phyloP scores from a whole-genome alignment of 192 early-diverging fungal genomes.

The Coemansia sp. region DNA sequence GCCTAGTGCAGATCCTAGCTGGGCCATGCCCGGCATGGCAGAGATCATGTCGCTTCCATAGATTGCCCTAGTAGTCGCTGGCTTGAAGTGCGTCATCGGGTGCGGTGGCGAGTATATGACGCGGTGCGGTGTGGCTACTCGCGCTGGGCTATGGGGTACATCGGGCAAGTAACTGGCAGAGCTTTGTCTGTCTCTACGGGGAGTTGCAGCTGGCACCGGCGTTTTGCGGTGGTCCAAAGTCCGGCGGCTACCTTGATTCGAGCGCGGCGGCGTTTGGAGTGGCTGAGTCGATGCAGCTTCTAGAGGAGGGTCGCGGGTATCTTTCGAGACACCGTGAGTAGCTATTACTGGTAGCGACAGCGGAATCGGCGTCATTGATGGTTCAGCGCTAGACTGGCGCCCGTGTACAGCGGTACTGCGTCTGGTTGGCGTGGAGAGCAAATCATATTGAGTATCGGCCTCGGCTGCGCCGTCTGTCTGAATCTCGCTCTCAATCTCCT shows the following conservation, averaged over 20 bases:
- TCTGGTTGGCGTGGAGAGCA: slow-evolving; percentile 3
- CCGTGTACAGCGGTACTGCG: neutral
- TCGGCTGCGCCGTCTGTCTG: neutral
- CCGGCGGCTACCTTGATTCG: neutral
- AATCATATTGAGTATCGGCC: neutral
- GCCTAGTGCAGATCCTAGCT: neutral
- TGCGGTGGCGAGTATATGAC: slow-evolving; percentile 47
- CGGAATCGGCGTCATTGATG: neutral
- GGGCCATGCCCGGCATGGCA: neutral
- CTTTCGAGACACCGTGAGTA: neutral
- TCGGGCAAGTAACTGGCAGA: neutral
- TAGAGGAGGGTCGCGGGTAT: neutral
- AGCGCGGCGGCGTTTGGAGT: neutral
- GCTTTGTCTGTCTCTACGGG: neutral
- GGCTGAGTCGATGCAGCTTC: neutral
- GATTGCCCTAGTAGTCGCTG: neutral
- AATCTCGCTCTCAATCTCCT: slow-evolving; percentile 23
- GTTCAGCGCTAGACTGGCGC: neutral
- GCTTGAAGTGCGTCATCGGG: slow-evolving; percentile 16
- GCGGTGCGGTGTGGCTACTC: slow-evolving; percentile 48
- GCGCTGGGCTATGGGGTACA: slow-evolving; percentile 37
- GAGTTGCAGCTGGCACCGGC: slow-evolving; percentile 9
- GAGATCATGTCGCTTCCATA: neutral
- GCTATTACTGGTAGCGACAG: neutral
- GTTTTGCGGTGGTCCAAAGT: neutral